A percentile compares a stretch with the other conserved stretches of the same genome.
These are phyloP conservation scores for Candida coquimbonensis DNA, from an alignment of 805 yeast genomes.

Conservation along the genomic window DNA sequence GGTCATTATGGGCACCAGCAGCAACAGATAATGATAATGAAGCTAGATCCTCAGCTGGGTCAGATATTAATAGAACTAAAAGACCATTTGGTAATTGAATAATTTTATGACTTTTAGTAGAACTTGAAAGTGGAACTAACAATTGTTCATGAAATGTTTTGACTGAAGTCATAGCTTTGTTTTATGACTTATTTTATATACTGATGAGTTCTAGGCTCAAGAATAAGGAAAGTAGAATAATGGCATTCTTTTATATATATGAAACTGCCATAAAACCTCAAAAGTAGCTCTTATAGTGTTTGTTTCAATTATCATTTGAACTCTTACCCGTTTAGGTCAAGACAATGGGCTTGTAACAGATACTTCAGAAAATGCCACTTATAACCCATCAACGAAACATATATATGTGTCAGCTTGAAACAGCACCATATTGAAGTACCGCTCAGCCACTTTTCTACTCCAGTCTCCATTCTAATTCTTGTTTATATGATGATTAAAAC, in stretches of 20 bases:
- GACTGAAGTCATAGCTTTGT: slow-evolving; percentile 4
- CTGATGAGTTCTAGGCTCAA: too few relatives aligned
- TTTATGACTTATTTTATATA: not conserved
- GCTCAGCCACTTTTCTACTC: too few relatives aligned
- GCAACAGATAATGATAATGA: slow-evolving; percentile 71
- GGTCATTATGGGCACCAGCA: slow-evolving; percentile 78
- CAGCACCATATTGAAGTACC: too few relatives aligned
- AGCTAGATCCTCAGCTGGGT: slow-evolving; percentile 56
- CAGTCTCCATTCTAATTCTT: too few relatives aligned
- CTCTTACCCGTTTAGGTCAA: slow-evolving; percentile 8
- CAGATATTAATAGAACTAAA: slow-evolving; percentile 62
- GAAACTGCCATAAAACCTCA: not conserved
- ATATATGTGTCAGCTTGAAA: too few relatives aligned
- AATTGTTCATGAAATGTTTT: slow-evolving; percentile 15
- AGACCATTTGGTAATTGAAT: slow-evolving; percentile 63
- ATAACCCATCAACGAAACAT: too few relatives aligned
- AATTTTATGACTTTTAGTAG: slow-evolving; percentile 35
- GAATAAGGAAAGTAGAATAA: not conserved
- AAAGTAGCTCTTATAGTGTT: not conserved
- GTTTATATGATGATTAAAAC: too few relatives aligned
- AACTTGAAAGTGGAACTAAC: slow-evolving; percentile 29
- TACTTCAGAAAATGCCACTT: too few relatives aligned
- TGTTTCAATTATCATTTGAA: not conserved
- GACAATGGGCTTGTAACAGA: slow-evolving; percentile 4
- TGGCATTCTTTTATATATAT: not conserved